Evolutionary conservation across 495 filamentous ascomycete genomes (phyloP).

Genomic region (Venustampulla echinocandica): DNA sequence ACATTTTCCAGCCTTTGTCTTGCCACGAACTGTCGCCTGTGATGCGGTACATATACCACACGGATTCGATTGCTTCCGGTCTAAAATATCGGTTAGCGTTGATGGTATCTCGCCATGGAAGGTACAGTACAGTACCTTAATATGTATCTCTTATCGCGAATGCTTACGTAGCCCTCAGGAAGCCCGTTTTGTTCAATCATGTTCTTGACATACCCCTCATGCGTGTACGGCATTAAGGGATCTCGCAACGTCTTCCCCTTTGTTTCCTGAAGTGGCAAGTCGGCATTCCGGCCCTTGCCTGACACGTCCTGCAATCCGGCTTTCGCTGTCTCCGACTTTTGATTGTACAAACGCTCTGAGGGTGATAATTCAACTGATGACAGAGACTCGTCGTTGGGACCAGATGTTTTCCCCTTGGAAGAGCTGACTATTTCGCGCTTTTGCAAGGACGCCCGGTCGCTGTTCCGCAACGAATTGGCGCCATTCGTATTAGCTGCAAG

Average conservation of each 20-base stretch:
- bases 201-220: constrained; percentile 54
- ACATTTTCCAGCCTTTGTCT: constrained; percentile 87
- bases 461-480: constrained; percentile 6
- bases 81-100: constrained; percentile 40
- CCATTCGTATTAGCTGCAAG: no score
- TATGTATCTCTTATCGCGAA: constrained; percentile 59
- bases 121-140: constrained; percentile 46
- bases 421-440: constrained; percentile 8
- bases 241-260: constrained; percentile 7
- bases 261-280: neutral
- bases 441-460: constrained; percentile 12
- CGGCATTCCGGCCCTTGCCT: constrained; percentile 1
- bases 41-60: constrained; percentile 92
- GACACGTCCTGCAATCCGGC: constrained; percentile 6
- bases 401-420: constrained; percentile 2
- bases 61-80: constrained; percentile 89
- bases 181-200: constrained; percentile 53
- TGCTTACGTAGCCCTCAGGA: constrained; percentile 54
- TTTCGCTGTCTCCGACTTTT: constrained; percentile 8
- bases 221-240: constrained; percentile 38
- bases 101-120: constrained; percentile 3
- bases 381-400: constrained; percentile 3
- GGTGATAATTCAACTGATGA: neutral
- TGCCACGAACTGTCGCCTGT: constrained; percentile 77
- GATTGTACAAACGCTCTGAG: neutral